Percentiles rank a stretch among this genome's conserved stretches.
phyloP scores from a whole-genome alignment of 768 basidiomycete genomes.

The Lactarius trivialis region DNA sequence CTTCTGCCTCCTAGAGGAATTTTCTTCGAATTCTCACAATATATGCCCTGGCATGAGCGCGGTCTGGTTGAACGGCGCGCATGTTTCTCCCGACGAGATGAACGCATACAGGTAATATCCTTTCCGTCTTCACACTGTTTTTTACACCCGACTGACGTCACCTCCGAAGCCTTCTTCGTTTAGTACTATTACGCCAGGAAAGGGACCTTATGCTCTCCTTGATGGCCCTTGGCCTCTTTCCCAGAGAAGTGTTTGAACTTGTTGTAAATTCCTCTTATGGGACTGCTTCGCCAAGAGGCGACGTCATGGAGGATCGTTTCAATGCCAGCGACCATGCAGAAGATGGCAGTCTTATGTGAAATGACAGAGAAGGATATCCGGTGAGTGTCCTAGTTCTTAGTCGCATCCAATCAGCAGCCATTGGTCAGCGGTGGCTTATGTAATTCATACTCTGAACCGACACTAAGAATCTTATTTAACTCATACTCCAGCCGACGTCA shows the following conservation, averaged over 20 bases:
- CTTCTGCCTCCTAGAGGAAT: slow-evolving; percentile 46
- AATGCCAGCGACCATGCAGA: slow-evolving; percentile 87
- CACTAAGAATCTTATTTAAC: too few relatives aligned
- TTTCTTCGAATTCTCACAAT: slow-evolving; percentile 49
- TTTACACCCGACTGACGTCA: neutral
- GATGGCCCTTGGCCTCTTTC: slow-evolving; percentile 52
- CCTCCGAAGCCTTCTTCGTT: slow-evolving; percentile 49
- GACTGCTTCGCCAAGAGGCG: slow-evolving; percentile 41
- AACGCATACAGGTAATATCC: slow-evolving; percentile 64
- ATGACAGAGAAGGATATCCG: slow-evolving; percentile 78
- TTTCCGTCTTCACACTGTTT: slow-evolving; percentile 14
- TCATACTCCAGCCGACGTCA: too few relatives aligned
- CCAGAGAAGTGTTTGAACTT: slow-evolving; percentile 62
- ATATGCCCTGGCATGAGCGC: slow-evolving; percentile 47
- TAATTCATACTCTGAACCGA: too few relatives aligned
- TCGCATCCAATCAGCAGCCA: too few relatives aligned
- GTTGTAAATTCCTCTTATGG: slow-evolving; percentile 59
- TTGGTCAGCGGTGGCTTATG: too few relatives aligned
- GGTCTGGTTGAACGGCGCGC: slow-evolving; percentile 79
- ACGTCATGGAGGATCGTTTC: slow-evolving; percentile 64
- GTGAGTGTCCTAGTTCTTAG: slow-evolving; percentile 34
- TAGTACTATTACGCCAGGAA: slow-evolving; percentile 73
- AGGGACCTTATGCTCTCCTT: slow-evolving; percentile 53
- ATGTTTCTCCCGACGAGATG: slow-evolving; percentile 54
- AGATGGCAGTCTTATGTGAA: slow-evolving; percentile 76